Conservation (phyloP, 2,329 filamentous ascomycete genomes). For the Aspergillus tubingensis region DNA sequence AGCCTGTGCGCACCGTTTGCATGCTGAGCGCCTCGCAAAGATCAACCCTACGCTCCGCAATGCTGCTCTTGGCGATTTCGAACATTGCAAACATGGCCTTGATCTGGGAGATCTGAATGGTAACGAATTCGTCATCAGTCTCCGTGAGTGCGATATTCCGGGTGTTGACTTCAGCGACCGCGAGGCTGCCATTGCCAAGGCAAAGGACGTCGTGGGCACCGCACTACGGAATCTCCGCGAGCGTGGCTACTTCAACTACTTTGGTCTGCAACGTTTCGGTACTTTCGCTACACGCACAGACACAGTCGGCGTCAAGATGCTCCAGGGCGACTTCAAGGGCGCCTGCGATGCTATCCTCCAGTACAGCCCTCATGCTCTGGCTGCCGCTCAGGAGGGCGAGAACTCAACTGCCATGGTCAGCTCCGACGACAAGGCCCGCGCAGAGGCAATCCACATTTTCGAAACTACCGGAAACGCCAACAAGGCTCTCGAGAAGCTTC, state of each 20-base stretch:
- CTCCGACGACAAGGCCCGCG: slow-evolving; percentile 76
- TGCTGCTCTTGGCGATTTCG: slow-evolving; percentile 74
- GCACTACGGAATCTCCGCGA: slow-evolving; percentile 67
- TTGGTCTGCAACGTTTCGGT: slow-evolving; percentile 94
- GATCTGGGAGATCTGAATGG: slow-evolving; percentile 81
- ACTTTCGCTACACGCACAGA: slow-evolving; percentile 86
- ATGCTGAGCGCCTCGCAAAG: slow-evolving; percentile 63
- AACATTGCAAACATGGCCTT: slow-evolving; percentile 70
- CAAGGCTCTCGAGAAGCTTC: slow-evolving; percentile 68
- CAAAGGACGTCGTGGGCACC: slow-evolving; percentile 52
- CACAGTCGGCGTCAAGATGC: slow-evolving; percentile 77
- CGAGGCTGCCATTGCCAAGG: slow-evolving; percentile 47
- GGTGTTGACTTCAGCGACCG: slow-evolving; percentile 45
- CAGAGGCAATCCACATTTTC: slow-evolving; percentile 76
- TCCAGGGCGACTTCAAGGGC: slow-evolving; percentile 76
- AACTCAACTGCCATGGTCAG: slow-evolving; percentile 54
- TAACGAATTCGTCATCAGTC: slow-evolving; percentile 90
- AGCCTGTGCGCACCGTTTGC: slow-evolving; percentile 66
- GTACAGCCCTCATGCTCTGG: slow-evolving; percentile 66
- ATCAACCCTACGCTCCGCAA: slow-evolving; percentile 64
- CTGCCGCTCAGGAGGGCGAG: slow-evolving; percentile 53
- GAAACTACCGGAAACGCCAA: slow-evolving; percentile 59
- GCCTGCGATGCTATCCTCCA: slow-evolving; percentile 76
- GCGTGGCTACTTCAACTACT: slow-evolving; percentile 95
- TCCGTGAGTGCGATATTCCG: slow-evolving; percentile 77